Evolutionary conservation across 495 filamentous ascomycete genomes (phyloP), one percentile per base, ranked within the genome.

Genomic region (Hypoxylon trugodes): DNA sequence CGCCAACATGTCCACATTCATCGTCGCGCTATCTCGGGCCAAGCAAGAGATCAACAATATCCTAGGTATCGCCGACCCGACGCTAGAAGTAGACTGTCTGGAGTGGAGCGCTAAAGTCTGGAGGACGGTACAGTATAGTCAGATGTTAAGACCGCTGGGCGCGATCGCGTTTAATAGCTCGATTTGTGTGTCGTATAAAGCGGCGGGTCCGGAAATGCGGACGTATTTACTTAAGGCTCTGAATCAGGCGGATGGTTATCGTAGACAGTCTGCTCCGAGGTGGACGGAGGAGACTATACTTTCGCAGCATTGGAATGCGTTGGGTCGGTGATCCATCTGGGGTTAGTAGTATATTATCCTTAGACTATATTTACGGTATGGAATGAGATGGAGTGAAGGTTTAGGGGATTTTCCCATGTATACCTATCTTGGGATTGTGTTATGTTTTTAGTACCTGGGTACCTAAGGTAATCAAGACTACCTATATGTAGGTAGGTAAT

Each of bases 31-130:
- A 28, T 40, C 52, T 15, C 40, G 47, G 24, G 30, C 59, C 13
- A 58, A 13, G 12, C 61, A 65, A 9, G 53, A 47, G 12, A 3
- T 65, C 9, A 59, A 65, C 19, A 15, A 25, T 25, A 54, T 65
- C 10, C n/a, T 32, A 2, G 55, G 42, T 1, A 12, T 65, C 3
- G 30, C 54, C 33, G 42, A 59, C 7, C 55, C 48, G 0, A 48
- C 16, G n/a, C 26, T 60, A 12, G 55, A 65, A 28, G 19, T 12
- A 7, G 61, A 59, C 19, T 60, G 54, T 8, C 12, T 54, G 4
- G 41, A 37, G 32, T 65, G 47, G 48, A 54, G 55, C 8, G 9
- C 4, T 0, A 42, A 24, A 21, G 53, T 65, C 3, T 53, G 61
- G 54, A 26, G 25, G 15, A 54, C 33, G 5, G 59, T 47, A 15